A percentile compares a stretch with the other conserved stretches of the same genome.
These are phyloP conservation scores for Fabrea salina DNA, from an alignment of 169 alveolate genomes.

Conservation along the genomic window DNA sequence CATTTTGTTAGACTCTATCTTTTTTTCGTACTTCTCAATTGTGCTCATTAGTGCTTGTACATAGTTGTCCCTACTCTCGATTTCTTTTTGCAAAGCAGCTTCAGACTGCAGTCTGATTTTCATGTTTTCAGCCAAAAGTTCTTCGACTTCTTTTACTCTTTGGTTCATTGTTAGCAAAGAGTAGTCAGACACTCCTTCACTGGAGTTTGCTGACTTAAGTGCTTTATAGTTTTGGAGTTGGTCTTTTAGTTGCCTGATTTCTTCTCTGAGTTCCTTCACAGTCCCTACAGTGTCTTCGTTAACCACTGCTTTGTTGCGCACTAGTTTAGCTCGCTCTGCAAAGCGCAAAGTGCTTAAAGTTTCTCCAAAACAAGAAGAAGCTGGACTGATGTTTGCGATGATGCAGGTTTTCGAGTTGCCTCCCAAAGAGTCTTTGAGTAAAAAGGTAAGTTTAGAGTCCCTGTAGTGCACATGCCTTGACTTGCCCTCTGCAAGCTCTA, in stretches of 20 bases:
- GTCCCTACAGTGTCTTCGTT: conserved; percentile 56
- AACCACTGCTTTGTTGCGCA: conserved; percentile 74
- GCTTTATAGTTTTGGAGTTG: background rate
- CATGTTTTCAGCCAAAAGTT: background rate
- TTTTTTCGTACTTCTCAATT: conserved; percentile 46
- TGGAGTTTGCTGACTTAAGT: background rate
- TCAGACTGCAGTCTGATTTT: conserved; percentile 18
- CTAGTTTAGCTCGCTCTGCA: conserved; percentile 84
- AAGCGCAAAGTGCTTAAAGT: conserved; percentile 60
- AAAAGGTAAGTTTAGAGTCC: conserved; percentile 85
- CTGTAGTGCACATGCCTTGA: conserved; percentile 79
- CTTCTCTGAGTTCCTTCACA: conserved; percentile 22
- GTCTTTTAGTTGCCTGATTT: background rate
- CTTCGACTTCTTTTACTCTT: conserved; percentile 11
- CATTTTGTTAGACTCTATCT: conserved; percentile 46
- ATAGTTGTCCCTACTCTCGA: background rate
- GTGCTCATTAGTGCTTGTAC: conserved; percentile 4
- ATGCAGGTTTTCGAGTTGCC: conserved; percentile 83
- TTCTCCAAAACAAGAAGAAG: conserved; percentile 71
- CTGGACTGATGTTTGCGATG: conserved; percentile 81
- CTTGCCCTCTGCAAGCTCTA: conserved; percentile 58
- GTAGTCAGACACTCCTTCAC: background rate
- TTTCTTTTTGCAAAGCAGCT: background rate
- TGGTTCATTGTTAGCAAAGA: background rate
- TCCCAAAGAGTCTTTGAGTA: conserved; percentile 81